These are phyloP conservation scores for Lasiodiplodia theobromae DNA, from an alignment of 2,329 filamentous ascomycete species.

Conservation along the genomic window DNA sequence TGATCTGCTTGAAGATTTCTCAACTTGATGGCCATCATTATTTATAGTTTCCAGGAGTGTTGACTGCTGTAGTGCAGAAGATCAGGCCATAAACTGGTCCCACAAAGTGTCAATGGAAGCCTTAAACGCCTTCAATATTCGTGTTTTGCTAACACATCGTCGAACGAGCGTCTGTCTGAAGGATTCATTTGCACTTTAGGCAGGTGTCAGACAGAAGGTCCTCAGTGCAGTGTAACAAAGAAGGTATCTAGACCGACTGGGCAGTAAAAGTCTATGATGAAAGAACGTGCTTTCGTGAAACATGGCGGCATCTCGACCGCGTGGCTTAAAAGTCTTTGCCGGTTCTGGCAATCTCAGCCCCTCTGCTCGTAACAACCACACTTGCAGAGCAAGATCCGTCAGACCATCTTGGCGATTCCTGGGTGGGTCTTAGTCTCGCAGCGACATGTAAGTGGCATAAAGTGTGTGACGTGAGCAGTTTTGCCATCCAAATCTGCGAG, in stretches of 20 bases:
- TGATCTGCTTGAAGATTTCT: not conserved
- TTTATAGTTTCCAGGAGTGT: not conserved
- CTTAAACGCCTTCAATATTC: constrained; percentile 1
- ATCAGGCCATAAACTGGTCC: not conserved
- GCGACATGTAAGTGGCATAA: not conserved
- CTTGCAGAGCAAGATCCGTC: not conserved
- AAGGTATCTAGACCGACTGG: not conserved
- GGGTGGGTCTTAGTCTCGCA: not conserved
- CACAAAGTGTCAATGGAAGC: not conserved
- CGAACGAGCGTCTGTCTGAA: not conserved
- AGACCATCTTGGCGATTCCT: not conserved
- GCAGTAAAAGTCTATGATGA: not conserved
- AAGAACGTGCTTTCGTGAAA: not conserved
- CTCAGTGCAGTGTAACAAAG: not conserved
- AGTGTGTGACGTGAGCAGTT: not conserved
- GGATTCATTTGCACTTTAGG: not conserved
- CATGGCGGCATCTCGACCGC: not conserved
- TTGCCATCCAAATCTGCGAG: not conserved
- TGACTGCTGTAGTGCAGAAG: not conserved
- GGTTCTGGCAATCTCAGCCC: not conserved
- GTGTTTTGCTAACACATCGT: not conserved
- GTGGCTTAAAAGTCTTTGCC: constrained; percentile 8
- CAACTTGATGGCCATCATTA: not conserved
- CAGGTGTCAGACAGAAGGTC: not conserved
- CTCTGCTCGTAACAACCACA: no score